Conservation (phyloP, 306 rosid species). For the Echinosophora koreensis region DNA sequence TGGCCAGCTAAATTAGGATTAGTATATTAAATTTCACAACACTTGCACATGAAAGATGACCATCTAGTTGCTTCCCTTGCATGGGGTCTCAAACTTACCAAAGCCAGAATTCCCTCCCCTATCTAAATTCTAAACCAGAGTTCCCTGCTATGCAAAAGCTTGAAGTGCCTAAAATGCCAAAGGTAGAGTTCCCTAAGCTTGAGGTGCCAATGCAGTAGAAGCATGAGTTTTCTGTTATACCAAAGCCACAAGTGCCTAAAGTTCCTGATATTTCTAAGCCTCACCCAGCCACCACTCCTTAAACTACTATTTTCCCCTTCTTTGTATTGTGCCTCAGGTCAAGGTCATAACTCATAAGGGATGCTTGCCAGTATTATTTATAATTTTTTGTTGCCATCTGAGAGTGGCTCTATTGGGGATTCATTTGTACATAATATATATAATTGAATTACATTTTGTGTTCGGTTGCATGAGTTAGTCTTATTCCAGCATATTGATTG, state of each 20-base stretch:
- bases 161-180: not conserved
- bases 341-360: too few species aligned
- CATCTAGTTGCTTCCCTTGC: not conserved
- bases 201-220: not conserved
- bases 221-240: not conserved
- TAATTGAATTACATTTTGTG: too few species aligned
- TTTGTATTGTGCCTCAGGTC: not conserved
- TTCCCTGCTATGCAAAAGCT: too few species aligned
- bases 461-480: too few species aligned
- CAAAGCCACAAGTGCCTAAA: conserved; percentile 1
- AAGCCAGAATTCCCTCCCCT: not conserved
- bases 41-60: not conserved
- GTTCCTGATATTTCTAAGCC: conserved; percentile 34
- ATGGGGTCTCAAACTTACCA: not conserved
- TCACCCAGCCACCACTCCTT: conserved; percentile 16
- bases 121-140: not conserved
- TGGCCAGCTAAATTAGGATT: not conserved
- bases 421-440: too few species aligned
- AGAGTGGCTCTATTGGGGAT: conserved; percentile 5
- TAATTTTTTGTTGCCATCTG: not conserved
- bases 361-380: not conserved
- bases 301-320: not conserved
- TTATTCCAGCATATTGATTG: too few species aligned
- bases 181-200: not conserved
- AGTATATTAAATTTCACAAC: too few species aligned